Conservation (phyloP, 2,329 filamentous ascomycete species). For the Elsinoe australis region DNA sequence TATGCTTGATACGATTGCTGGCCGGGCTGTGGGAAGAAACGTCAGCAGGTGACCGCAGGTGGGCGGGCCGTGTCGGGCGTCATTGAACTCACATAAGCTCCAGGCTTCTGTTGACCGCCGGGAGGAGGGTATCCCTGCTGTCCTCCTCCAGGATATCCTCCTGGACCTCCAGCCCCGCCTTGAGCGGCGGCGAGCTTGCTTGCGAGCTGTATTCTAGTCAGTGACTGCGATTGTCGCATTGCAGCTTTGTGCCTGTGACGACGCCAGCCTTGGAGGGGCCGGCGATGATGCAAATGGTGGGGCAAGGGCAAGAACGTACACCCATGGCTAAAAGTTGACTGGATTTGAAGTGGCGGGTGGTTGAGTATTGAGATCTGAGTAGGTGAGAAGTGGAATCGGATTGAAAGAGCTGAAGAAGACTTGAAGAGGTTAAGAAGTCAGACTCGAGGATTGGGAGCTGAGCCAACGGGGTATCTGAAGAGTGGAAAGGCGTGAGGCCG, state of each 20-base stretch:
- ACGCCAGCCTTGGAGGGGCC: no score
- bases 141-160: slow-evolving; percentile 24
- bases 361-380: no score
- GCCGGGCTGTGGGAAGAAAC: slow-evolving; percentile 23
- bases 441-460: no score
- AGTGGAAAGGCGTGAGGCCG: no score
- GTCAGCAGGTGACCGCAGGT: slow-evolving; percentile 21
- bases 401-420: no score
- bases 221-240: not conserved
- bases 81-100: slow-evolving; percentile 47
- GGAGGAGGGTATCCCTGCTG: slow-evolving; percentile 27
- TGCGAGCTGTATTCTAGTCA: slow-evolving; percentile 33
- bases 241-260: no score
- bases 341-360: no score
- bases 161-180: slow-evolving; percentile 23
- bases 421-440: no score
- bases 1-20: slow-evolving; percentile 45
- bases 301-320: not conserved
- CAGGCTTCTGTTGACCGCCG: slow-evolving; percentile 26
- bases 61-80: slow-evolving; percentile 17
- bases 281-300: not conserved
- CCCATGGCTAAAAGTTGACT: not conserved
- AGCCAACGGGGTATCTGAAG: no score
- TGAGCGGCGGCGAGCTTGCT: slow-evolving; percentile 41
- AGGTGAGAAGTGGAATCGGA: no score